Evolutionary conservation across 306 rosid genomes (phyloP), one percentile per base, ranked within the genome.

Genomic region (Mucuna pruriens): DNA sequence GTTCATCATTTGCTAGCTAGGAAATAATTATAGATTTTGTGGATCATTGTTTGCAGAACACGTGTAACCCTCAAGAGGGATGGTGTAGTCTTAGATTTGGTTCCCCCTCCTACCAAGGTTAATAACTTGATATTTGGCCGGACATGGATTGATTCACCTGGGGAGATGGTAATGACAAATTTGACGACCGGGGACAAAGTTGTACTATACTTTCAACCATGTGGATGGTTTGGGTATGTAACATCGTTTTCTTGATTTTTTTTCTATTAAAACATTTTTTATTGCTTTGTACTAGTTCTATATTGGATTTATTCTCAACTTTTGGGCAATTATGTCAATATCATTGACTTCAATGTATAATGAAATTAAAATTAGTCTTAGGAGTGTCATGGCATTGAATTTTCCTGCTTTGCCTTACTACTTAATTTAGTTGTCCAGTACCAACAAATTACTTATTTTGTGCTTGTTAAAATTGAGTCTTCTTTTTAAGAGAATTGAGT

Each of bases 101-200:
- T 92, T 73, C 98, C 98, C n/a, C 98, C 97, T 60, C 98, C 90
- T 49, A 92, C 98, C 65, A 95, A 95, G 91, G 92, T 92, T 75
- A 92, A 92, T 87, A 95, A 95, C 84, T 81, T 95, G 74, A 95
- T 95, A 78, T 92, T 92, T 74, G 98, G 98, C 75, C 91, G 95
- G 70, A 95, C 98, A 9, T 95, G 98, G 98, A 87, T 91, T 77
- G 98, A 95, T 86, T 92, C 97, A 61, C 97, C 97, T 6, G 98
- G 98, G 80, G 98, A 95, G 85, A 92, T 95, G 95, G 71, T 92
- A 75, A 90, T 95, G 94, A 88, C 92, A 4, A 95, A 95, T 87
- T 83, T 88, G 82, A 82, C 92, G 7, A 92, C 98, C 2, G 98
- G 97, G 36, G 97, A 95, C 90, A 95, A 95, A 87, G 97, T 85